Base-by-base conservation (phyloP, 2,329 filamentous ascomycete genomes). In the Thielaviopsis ethacetica region DNA sequence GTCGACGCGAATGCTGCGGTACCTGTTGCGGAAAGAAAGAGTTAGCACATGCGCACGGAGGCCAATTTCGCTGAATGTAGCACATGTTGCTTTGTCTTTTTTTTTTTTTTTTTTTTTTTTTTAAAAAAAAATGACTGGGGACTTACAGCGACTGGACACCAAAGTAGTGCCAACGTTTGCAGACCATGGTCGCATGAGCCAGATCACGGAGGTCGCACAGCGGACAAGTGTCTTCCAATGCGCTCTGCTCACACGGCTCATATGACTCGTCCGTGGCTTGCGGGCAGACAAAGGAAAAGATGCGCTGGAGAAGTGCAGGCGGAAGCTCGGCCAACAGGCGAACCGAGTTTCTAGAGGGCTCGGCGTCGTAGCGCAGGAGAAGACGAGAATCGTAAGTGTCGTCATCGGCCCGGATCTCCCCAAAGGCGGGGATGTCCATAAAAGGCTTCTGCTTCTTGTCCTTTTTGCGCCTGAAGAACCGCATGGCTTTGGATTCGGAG, bases 121-220 rank as follows among this genome's bases (percentile, higher is more conserved):
- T n/a, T n/a, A n/a, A n/a, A n/a, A n/a, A 53, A 53, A 47, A 52
- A 69, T 59, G 78, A 70, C 61, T 72, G 73, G 51, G 74, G 52
- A 78, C 85, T 70, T 76, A 95, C 86, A 85, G 69, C 58, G 78
- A 70, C 61, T 72, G 73, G 51, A 74, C 65, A 53, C 75, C 80
- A 55, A 70, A 66, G n/a, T 67, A 66, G 60, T 76, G 75, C 91
- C 91, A 97, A 65, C 77, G 76, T 66, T 81, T 82, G 69, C 82
- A 88, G 56, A 88, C 87, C 68, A 81, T 77, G 47, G 83, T 82
- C 69, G 88, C 91, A 69, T 88, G 83, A 57, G 89, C 83, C 59
- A 96, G 79, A 70, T 96, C 90, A 64, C 91, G 84, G 75, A 93
- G 79, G 72, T 95, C 89, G 73, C 91, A 97, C 64, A 95, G 83